Evolutionary conservation across 192 early-diverging fungal genomes (phyloP), one percentile per base, ranked within the genome.

Genomic region (Gamsiella multidivaricata): DNA sequence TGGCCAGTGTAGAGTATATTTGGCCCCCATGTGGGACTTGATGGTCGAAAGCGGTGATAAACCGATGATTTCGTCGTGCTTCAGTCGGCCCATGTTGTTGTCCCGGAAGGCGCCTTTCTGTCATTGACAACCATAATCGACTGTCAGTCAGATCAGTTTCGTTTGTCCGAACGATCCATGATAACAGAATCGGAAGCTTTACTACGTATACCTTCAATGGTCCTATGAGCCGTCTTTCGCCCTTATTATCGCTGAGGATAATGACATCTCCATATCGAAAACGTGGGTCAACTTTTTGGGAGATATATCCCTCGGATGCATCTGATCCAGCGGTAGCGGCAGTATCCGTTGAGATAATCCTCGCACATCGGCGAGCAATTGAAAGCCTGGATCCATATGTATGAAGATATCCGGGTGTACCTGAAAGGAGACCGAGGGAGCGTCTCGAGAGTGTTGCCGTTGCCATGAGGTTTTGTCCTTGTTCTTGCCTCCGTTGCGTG

Each of bases 221-320:
- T 5, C 72, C 72, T 20, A 76, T 5, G 11, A 76, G 42, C 14
- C 53, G 28, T 18, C 72, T 37, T 0, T 76, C 72, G 15, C 72
- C 72, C 22, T 76, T 76, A 14, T n/a, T 34, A 32, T 68, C 65
- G 36, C 50, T 56, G 10, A 76, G n/a, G 23, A 76, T 23, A n/a
- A 76, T 34, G 8, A 76, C 72, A 68, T 76, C 72, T 2, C 72
- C 72, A 10, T 76, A 76, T 25, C 53, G 64, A 18, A 76, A 76
- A 2, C 45, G 23, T 7, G 72, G 72, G 18, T 76, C 65, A 14
- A 55, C 59, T 3, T 59, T 32, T 5, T 56, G 65, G 2, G 58
- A 61, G 34, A 55, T 11, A 17, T 18, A 5, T 9, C 12, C 51
- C 8, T 2, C 17, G n/a, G 62, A 20, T 65, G 34, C 25, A 12